A percentile compares a stretch with the other conserved stretches of the same genome.
Conservation (phyloP, 495 filamentous ascomycete species). For the Aspergillus egyptiacus region DNA sequence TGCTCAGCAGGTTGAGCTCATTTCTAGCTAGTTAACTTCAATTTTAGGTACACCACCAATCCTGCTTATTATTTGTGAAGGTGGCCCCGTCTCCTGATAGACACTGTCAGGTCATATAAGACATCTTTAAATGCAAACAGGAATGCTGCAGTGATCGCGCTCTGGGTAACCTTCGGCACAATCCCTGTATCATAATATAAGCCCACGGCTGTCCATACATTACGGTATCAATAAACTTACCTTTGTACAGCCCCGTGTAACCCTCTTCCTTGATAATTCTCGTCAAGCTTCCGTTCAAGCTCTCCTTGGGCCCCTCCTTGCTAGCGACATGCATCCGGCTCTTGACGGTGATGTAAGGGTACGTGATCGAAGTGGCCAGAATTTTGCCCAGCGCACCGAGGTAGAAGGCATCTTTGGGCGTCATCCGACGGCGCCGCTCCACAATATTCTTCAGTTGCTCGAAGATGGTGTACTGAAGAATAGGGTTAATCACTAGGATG, state of each 20-base stretch:
- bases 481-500: constrained; percentile 93
- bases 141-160: constrained; percentile 92
- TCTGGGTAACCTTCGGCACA: constrained; percentile 91
- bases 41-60: neutral
- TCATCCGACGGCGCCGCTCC: constrained; percentile 62
- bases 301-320: constrained; percentile 58
- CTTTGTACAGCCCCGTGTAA: constrained; percentile 84
- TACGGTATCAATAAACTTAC: constrained; percentile 36
- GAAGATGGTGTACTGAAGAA: constrained; percentile 97
- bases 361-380: constrained; percentile 86
- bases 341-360: constrained; percentile 98
- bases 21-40: neutral
- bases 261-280: constrained; percentile 84
- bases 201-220: neutral
- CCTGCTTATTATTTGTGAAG: constrained; percentile 29
- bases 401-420: constrained; percentile 80
- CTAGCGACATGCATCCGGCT: constrained; percentile 89
- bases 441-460: constrained; percentile 86
- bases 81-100: constrained; percentile 46
- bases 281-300: constrained; percentile 65
- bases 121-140: constrained; percentile 98
- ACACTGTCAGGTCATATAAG: constrained; percentile 57
- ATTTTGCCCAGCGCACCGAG: constrained; percentile 92
- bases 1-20: neutral
- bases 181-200: constrained; percentile 54